Conservation (phyloP, 2,329 filamentous ascomycete species). For the Ceratocystis albifundus region DNA sequence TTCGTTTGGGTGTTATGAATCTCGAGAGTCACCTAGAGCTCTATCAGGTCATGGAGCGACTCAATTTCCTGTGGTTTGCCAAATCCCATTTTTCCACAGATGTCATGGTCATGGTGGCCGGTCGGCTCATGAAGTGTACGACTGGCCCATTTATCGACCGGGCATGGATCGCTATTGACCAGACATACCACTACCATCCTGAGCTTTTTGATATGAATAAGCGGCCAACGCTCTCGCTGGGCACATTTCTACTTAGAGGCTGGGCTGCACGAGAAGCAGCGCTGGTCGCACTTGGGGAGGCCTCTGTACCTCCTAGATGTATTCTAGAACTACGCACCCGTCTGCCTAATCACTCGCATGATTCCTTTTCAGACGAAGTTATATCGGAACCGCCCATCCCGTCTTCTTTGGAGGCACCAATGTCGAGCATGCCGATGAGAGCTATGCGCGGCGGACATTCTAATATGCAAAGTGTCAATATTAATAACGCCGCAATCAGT, state of each 20-base stretch:
- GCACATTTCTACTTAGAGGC: slow-evolving; percentile 15
- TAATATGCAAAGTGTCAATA: neutral
- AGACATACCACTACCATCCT: slow-evolving; percentile 38
- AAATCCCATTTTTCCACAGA: slow-evolving; percentile 45
- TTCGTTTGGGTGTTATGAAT: slow-evolving; percentile 42
- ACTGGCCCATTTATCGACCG: slow-evolving; percentile 42
- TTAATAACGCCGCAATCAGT: neutral
- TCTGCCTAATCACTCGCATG: slow-evolving; percentile 32
- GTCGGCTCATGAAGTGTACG: slow-evolving; percentile 41
- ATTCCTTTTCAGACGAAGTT: slow-evolving; percentile 27
- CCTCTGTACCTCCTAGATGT: slow-evolving; percentile 36
- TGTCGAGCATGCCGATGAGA: slow-evolving; percentile 23
- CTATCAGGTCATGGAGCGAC: slow-evolving; percentile 35
- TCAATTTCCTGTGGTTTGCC: slow-evolving; percentile 46
- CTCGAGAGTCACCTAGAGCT: slow-evolving; percentile 38
- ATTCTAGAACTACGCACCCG: slow-evolving; percentile 36
- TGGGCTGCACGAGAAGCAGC: slow-evolving; percentile 42
- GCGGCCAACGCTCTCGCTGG: slow-evolving; percentile 30
- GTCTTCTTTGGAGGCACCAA: slow-evolving; percentile 18
- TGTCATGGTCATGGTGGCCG: slow-evolving; percentile 44
- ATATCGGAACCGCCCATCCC: slow-evolving; percentile 19
- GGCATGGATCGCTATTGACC: slow-evolving; percentile 40
- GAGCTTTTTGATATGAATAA: slow-evolving; percentile 40
- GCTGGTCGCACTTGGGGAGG: slow-evolving; percentile 31
- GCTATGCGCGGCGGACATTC: slow-evolving; percentile 1